Percentiles rank a stretch among this genome's conserved stretches.
Conservation (phyloP, 257 asterid genomes). For the Plantago major region DNA sequence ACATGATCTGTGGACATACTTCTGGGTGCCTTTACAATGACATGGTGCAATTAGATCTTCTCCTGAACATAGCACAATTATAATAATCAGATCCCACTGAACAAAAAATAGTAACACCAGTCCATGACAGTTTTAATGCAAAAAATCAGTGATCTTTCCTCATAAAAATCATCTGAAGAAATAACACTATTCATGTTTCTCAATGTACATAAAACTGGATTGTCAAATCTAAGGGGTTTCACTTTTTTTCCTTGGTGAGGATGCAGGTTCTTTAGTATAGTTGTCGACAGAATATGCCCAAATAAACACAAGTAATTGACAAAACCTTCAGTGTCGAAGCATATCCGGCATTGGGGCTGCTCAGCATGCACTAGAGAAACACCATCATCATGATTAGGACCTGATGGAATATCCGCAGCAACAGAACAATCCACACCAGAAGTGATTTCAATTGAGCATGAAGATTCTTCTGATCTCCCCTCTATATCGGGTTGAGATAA, state of each 20-base stretch:
- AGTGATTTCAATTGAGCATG: constrained; percentile 73
- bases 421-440: constrained; percentile 52
- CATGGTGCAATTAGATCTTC: constrained; percentile 98
- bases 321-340: constrained; percentile 90
- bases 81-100: constrained; percentile 2
- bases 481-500: constrained; percentile 42
- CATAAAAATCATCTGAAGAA: neutral
- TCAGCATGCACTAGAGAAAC: constrained; percentile 54
- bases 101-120: neutral
- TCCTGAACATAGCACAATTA: constrained; percentile 42
- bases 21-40: constrained; percentile 97
- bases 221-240: neutral
- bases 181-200: no score
- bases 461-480: constrained; percentile 51
- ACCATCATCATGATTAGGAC: constrained; percentile 46
- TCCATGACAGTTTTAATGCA: neutral
- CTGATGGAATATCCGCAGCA: constrained; percentile 35
- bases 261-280: no score
- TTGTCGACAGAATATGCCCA: neutral
- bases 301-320: constrained; percentile 8
- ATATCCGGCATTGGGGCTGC: constrained; percentile 92
- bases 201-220: no score
- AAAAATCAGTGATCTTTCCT: no score
- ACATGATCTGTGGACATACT: constrained; percentile 94
- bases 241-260: no score